Base-by-base conservation (phyloP, 2,329 filamentous ascomycete species). In the Exophiala phaeomuriformis region DNA sequence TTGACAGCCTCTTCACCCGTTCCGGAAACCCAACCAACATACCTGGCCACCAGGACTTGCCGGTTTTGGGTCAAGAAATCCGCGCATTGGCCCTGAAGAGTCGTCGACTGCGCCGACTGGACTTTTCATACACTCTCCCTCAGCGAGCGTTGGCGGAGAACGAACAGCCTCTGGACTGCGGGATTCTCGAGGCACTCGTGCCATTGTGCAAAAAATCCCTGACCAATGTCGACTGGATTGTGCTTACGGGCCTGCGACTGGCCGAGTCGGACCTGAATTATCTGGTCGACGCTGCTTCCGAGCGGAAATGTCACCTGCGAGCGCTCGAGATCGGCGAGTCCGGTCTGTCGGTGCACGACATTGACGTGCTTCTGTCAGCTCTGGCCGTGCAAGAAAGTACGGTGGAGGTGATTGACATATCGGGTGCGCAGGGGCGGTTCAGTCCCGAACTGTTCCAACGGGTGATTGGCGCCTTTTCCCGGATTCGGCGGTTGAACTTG, bases 171-270 rank as follows among this genome's bases (percentile, higher is more conserved):
- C 75, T 79, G 4, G 84, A 84, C 1, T 86, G 83, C 64, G 84
- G 82, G 39, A 82, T 88, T 46, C 80, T 84, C 12, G 83, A 85
- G 65, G 84, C 83, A 2, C 72, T 88, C 3, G 82, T 85, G 61
- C 82, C 84, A 1, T 71, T 87, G 4, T 86, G 82, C 67, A 81
- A 81, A 58, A 77, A 80, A 56, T 79, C 84, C 61, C 74, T 82
- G 28, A 87, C 84, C 0, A 84, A 82, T 61, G 80, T 87, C 12
- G 82, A 85, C 64, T 88, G 84, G 84, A 78, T 88, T 49, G 75
- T 80, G 27, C 68, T 88, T 54, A 86, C 82, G 56, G 82, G 82
- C 8, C 84, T 87, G 56, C 77, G 80, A 55, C 75, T 88, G n/a
- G 83, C 82, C 39, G 84, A 88, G 50, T 81, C 81, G 0, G 85